These are phyloP conservation scores for Nigrospora sphaerica DNA, from an alignment of 2,329 filamentous ascomycete species.

Conservation along the genomic window DNA sequence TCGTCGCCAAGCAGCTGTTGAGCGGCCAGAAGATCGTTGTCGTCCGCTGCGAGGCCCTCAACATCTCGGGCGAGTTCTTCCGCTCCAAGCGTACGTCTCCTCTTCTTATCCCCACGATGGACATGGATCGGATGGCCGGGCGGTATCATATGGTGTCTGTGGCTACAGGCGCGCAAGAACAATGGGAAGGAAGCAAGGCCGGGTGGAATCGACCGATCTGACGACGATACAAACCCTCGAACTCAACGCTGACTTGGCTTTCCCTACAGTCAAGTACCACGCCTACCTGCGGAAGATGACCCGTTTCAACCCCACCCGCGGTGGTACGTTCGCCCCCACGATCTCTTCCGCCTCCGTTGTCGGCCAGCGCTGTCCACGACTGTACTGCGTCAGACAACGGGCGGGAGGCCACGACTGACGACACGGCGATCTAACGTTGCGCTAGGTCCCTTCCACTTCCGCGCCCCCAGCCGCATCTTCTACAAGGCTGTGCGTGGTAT, in stretches of 20 bases:
- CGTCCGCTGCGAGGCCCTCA: slow-evolving; percentile 97
- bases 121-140: background rate
- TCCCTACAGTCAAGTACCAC: slow-evolving; percentile 93
- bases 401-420: background rate
- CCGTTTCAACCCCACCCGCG: slow-evolving; percentile 98
- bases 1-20: slow-evolving; percentile 97
- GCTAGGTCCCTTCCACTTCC: slow-evolving; percentile 98
- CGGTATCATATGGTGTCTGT: too few species aligned
- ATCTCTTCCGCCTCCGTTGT: slow-evolving; percentile 1
- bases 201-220: background rate
- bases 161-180: too few species aligned
- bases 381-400: too few species aligned
- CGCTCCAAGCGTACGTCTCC: slow-evolving; percentile 93
- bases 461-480: slow-evolving; percentile 97
- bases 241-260: slow-evolving; percentile 34
- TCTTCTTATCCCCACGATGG: slow-evolving; percentile 1
- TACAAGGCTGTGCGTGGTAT: slow-evolving; percentile 99
- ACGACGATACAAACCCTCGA: background rate
- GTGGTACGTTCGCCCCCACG: slow-evolving; percentile 57
- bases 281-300: slow-evolving; percentile 99
- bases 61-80: slow-evolving; percentile 99
- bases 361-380: too few species aligned
- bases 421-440: slow-evolving; percentile 19
- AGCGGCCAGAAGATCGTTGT: slow-evolving; percentile 99
- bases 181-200: too few species aligned